These are phyloP conservation scores for Dendrobium officinale DNA, from an alignment of 106 monocot genomes.

Conservation along the genomic window DNA sequence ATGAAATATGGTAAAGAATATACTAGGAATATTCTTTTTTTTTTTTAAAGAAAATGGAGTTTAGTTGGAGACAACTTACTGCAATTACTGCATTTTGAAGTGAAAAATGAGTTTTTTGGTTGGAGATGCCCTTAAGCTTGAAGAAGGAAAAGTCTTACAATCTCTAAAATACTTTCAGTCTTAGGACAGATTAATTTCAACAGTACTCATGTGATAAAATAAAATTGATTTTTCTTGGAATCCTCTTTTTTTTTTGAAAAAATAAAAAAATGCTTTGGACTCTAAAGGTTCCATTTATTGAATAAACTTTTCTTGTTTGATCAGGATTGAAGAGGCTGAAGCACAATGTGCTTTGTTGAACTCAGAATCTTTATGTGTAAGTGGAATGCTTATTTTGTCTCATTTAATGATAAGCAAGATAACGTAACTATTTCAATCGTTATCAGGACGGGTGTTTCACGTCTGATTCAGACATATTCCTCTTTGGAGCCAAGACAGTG, in stretches of 20 bases:
- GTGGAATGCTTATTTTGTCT: conserved; percentile 14
- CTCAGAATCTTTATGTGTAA: conserved; percentile 67
- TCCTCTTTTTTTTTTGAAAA: too few relatives aligned
- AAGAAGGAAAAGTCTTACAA: neutral
- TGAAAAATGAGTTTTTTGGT: too few relatives aligned
- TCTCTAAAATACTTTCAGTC: neutral
- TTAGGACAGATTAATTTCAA: too few relatives aligned
- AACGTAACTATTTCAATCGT: neutral
- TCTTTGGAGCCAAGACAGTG: conserved; percentile 94
- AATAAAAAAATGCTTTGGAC: too few relatives aligned
- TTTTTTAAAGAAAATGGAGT: too few relatives aligned
- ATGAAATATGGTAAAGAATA: too few relatives aligned
- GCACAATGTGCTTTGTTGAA: conserved; percentile 88
- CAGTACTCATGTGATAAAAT: too few relatives aligned
- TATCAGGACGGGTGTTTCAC: conserved; percentile 92
- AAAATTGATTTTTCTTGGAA: too few relatives aligned
- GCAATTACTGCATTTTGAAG: too few relatives aligned
- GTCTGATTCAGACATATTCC: conserved; percentile 86
- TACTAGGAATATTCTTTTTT: too few relatives aligned
- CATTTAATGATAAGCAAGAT: neutral
- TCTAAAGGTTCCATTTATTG: neutral
- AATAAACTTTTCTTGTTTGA: neutral
- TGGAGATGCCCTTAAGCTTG: neutral
- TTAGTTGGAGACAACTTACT: too few relatives aligned
- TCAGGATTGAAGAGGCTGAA: conserved; percentile 87